Conservation (phyloP, 176 grass and related monocot species). For the Aegilops speltoides region DNA sequence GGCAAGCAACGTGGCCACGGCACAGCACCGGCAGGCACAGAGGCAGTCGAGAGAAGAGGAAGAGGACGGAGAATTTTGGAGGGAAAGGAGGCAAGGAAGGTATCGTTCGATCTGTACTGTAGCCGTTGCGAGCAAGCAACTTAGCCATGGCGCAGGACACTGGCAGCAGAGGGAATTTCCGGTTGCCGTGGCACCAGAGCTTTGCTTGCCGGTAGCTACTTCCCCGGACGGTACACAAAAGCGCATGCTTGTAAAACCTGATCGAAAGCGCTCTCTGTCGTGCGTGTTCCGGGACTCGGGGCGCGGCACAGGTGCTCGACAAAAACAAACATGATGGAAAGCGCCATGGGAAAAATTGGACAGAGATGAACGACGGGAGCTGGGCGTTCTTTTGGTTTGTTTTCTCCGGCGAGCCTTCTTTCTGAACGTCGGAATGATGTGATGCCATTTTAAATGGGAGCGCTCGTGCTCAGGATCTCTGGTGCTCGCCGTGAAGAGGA, state of each 20-base stretch:
- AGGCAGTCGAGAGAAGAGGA: background rate
- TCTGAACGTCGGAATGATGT: background rate
- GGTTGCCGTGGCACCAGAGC: constrained; percentile 23
- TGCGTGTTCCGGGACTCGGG: background rate
- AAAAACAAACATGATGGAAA: background rate
- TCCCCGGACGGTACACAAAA: background rate
- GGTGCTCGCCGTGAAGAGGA: too few species aligned
- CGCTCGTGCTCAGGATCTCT: too few species aligned
- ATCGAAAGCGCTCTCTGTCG: background rate
- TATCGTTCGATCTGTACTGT: constrained; percentile 37
- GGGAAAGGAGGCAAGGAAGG: constrained; percentile 51
- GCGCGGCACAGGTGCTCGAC: background rate
- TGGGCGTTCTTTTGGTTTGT: background rate
- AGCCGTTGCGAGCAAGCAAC: constrained; percentile 37
- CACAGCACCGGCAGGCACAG: background rate
- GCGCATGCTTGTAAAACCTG: background rate
- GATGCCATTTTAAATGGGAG: background rate
- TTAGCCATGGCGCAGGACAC: background rate
- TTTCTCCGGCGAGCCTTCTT: background rate
- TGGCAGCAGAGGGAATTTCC: constrained; percentile 19
- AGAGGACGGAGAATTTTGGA: constrained; percentile 10
- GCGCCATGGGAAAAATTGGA: background rate
- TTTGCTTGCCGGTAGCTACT: background rate
- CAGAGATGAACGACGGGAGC: background rate
- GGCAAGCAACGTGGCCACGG: too few species aligned